Conservation (phyloP, 352 stramenopile genomes). For the Phytopythium montanum region DNA sequence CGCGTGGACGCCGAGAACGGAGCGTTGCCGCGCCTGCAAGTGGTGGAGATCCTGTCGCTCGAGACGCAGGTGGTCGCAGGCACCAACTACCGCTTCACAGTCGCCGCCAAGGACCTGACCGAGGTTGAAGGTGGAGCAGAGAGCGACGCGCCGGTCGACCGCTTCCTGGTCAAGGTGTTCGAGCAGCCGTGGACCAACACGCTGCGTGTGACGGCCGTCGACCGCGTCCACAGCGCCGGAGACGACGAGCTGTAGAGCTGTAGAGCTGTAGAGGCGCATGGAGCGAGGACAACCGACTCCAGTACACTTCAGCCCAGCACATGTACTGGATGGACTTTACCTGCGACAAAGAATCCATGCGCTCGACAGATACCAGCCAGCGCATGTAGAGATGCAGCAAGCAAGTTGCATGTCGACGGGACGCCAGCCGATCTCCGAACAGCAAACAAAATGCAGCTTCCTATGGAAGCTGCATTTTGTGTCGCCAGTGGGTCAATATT, state of each 20-base stretch:
- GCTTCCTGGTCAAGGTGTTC: conserved; percentile 10
- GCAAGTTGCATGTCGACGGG: not conserved
- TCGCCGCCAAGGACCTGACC: conserved; percentile 14
- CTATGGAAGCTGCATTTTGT: too few species aligned
- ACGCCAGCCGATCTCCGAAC: not conserved
- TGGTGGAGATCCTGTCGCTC: conserved; percentile 31
- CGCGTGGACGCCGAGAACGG: conserved; percentile 8
- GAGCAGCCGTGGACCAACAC: conserved; percentile 23
- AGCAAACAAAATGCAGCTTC: not conserved
- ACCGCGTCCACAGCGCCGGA: not conserved
- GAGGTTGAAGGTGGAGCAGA: conserved; percentile 22
- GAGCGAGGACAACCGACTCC: too few species aligned
- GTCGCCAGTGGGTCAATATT: not conserved
- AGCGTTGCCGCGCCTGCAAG: conserved; percentile 24
- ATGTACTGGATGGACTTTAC: not conserved
- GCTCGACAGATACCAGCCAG: too few species aligned
- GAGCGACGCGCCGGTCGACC: not conserved
- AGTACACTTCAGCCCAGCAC: too few species aligned
- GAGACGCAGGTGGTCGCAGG: conserved; percentile 26
- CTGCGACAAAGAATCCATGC: not conserved
- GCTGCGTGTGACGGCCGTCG: conserved; percentile 56
- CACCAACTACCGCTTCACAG: conserved; percentile 25
- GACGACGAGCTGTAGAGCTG: not conserved
- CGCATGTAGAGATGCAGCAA: not conserved
- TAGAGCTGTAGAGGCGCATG: not conserved